Evolutionary conservation across 2,329 filamentous ascomycete species (phyloP).

Genomic region (Aspergillus sp.): DNA sequence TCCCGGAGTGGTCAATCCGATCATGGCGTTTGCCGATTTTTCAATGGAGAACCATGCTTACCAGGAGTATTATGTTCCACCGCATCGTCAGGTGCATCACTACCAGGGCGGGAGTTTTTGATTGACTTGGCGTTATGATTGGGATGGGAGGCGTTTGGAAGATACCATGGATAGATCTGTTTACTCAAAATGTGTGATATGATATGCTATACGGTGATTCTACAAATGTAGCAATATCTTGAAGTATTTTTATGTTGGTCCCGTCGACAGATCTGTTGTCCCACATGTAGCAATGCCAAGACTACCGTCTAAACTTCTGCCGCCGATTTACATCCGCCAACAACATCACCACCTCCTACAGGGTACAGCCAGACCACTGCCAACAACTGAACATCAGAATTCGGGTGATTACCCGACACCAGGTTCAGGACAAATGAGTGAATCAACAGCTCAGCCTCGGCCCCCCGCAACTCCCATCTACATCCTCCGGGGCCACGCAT

Average conservation of each 20-base stretch:
- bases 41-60: constrained; percentile 76
- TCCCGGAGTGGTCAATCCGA: constrained; percentile 63
- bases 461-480: constrained; percentile 59
- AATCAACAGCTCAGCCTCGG: constrained; percentile 8
- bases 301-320: too few relatives aligned
- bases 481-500: constrained; percentile 80
- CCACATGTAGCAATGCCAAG: too few relatives aligned
- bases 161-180: constrained; percentile 2
- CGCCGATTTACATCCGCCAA: too few relatives aligned
- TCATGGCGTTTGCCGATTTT: constrained; percentile 71
- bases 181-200: neutral
- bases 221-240: too few relatives aligned
- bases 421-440: constrained; percentile 9
- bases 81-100: constrained; percentile 36
- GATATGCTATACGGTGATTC: neutral
- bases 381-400: neutral
- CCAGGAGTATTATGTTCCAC: constrained; percentile 74
- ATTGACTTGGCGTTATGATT: constrained; percentile 5
- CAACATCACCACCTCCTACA: too few relatives aligned
- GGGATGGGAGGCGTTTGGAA: neutral
- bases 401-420: neutral
- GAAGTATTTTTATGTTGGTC: too few relatives aligned
- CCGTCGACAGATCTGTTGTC: neutral
- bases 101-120: constrained; percentile 25
- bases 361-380: too few relatives aligned